Conservation (phyloP, 2,329 filamentous ascomycete species). For the Colletotrichum lindemuthianum region DNA sequence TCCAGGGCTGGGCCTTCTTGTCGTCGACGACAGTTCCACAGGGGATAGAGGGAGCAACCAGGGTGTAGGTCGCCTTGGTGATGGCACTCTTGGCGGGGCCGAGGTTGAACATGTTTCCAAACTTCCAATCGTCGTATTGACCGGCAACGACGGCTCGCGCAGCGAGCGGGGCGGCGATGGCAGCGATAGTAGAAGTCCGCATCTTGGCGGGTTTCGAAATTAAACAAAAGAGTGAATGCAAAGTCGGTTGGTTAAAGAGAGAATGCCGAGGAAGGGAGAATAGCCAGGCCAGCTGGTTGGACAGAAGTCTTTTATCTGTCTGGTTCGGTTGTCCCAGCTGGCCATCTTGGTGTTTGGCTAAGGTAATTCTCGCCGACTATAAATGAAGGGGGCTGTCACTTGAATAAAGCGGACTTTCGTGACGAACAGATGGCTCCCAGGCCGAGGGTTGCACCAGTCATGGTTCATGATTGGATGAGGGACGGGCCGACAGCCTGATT, state of each 20-base stretch:
- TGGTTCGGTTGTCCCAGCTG: background rate
- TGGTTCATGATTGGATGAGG: background rate
- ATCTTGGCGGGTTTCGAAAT: constrained; percentile 8
- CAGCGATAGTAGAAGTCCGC: constrained; percentile 8
- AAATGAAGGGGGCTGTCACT: constrained; percentile 9
- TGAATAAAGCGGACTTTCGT: constrained; percentile 13
- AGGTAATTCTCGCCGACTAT: constrained; percentile 9
- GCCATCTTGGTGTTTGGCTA: background rate
- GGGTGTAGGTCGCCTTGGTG: constrained; percentile 8
- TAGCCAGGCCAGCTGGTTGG: constrained; percentile 11
- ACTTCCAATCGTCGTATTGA: constrained; percentile 21
- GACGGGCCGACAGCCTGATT: background rate
- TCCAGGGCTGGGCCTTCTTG: constrained; percentile 14
- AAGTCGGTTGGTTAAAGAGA: background rate
- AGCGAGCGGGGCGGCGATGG: constrained; percentile 1
- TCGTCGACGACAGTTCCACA: background rate
- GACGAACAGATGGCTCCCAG: background rate
- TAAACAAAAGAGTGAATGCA: constrained; percentile 16
- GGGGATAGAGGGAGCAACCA: constrained; percentile 4
- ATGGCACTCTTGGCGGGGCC: constrained; percentile 12
- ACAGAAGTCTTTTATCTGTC: constrained; percentile 6
- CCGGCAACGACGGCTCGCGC: constrained; percentile 13
- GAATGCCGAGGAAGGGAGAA: background rate
- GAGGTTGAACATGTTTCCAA: constrained; percentile 23
- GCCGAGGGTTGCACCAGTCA: background rate